phyloP scores from a whole-genome alignment of 495 filamentous ascomycete genomes.

The Daldinia bambusicola region DNA sequence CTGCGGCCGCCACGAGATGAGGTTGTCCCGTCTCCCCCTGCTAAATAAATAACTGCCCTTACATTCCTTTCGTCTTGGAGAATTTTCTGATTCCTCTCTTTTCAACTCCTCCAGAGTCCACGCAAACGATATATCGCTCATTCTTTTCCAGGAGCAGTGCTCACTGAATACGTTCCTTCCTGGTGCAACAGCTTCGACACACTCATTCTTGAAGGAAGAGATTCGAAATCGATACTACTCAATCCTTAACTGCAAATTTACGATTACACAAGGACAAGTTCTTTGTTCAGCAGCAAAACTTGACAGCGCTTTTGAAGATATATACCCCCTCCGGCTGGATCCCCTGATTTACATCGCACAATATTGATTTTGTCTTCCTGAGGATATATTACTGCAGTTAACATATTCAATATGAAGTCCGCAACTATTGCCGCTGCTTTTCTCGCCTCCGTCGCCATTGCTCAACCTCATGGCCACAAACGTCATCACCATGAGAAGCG shows the following conservation, averaged over 20 bases:
- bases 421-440: conserved; percentile 52
- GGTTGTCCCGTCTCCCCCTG: conserved; percentile 18
- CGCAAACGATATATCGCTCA: conserved; percentile 44
- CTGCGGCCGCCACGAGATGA: conserved; percentile 34
- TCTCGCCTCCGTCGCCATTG: conserved; percentile 56
- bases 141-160: conserved; percentile 55
- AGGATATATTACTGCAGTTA: conserved; percentile 19
- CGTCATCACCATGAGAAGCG: conserved; percentile 56
- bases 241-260: conserved; percentile 19
- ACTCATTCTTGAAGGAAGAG: conserved; percentile 43
- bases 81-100: conserved; percentile 26
- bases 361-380: conserved; percentile 18
- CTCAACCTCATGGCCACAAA: conserved; percentile 57
- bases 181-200: conserved; percentile 41
- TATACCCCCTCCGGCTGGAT: conserved; percentile 35
- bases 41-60: conserved; percentile 39
- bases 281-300: conserved; percentile 25
- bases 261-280: conserved; percentile 14
- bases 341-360: conserved; percentile 28
- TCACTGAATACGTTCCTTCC: conserved; percentile 54
- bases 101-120: conserved; percentile 28
- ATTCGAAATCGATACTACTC: conserved; percentile 13
- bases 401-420: conserved; percentile 59
- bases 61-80: conserved; percentile 30
- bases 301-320: conserved; percentile 37